Percentiles rank a stretch among this genome's conserved stretches.
These are phyloP conservation scores for Epichloe elymi DNA, from an alignment of 2,329 filamentous ascomycete species.

Conservation along the genomic window DNA sequence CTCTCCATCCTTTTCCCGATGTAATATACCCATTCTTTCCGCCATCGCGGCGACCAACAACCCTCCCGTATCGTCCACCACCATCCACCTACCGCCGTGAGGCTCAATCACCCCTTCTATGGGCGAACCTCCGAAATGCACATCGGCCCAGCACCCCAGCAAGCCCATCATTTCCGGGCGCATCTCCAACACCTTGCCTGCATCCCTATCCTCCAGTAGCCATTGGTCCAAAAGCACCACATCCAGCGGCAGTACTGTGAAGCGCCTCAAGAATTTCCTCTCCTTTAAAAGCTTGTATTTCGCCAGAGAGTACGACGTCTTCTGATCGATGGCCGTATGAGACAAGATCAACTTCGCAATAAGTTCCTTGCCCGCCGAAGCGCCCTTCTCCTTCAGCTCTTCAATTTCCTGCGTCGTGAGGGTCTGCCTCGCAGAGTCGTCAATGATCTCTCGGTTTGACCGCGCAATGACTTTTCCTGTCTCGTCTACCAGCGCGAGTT, in stretches of 20 bases:
- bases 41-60: slow-evolving; percentile 72
- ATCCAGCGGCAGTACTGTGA: slow-evolving; percentile 75
- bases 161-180: slow-evolving; percentile 73
- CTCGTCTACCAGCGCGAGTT: slow-evolving; percentile 31
- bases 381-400: slow-evolving; percentile 58
- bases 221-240: slow-evolving; percentile 63
- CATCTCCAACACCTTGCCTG: slow-evolving; percentile 70
- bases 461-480: slow-evolving; percentile 34
- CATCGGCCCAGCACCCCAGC: slow-evolving; percentile 79
- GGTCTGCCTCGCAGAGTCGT: slow-evolving; percentile 56
- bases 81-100: slow-evolving; percentile 51
- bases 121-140: slow-evolving; percentile 45
- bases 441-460: slow-evolving; percentile 45
- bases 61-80: slow-evolving; percentile 79
- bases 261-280: slow-evolving; percentile 82
- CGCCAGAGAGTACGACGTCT: slow-evolving; percentile 82
- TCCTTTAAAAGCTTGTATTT: slow-evolving; percentile 95
- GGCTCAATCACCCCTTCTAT: slow-evolving; percentile 13
- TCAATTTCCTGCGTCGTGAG: slow-evolving; percentile 66
- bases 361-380: slow-evolving; percentile 71
- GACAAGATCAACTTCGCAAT: slow-evolving; percentile 88
- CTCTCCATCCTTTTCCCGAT: slow-evolving; percentile 26
- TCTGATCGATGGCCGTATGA: slow-evolving; percentile 82
- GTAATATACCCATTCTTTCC: slow-evolving; percentile 75
- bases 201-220: slow-evolving; percentile 68